phyloP scores from a whole-genome alignment of 495 filamentous ascomycete genomes.

The Aspergillus ellipticus region DNA sequence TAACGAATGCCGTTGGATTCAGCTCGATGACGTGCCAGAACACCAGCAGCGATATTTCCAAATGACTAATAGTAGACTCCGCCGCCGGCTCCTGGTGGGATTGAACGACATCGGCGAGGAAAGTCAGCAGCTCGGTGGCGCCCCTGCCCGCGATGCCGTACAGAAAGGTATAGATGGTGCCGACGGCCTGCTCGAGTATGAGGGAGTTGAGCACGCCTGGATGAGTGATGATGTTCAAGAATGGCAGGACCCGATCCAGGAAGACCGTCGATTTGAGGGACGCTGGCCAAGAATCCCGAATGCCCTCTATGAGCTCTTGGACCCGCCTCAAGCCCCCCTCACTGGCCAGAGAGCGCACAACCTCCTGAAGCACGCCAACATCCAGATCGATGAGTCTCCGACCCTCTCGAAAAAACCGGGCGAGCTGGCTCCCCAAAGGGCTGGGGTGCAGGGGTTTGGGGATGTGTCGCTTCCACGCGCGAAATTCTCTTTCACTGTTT shows the following conservation, averaged over 20 bases:
- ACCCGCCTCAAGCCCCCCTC: conserved; percentile 27
- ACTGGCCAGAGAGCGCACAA: conserved; percentile 23
- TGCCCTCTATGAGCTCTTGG: conserved; percentile 22
- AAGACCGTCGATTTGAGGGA: conserved; percentile 26
- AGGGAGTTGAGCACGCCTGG: conserved; percentile 49
- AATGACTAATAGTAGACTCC: conserved; percentile 2
- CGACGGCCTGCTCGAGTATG: conserved; percentile 51
- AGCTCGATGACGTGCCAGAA: conserved; percentile 27
- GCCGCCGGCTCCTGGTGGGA: background rate
- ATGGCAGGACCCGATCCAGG: conserved; percentile 41
- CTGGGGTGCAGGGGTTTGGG: background rate
- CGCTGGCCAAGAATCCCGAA: conserved; percentile 17
- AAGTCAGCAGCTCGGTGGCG: conserved; percentile 38
- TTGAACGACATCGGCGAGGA: conserved; percentile 24
- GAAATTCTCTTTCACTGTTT: background rate
- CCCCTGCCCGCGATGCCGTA: conserved; percentile 48
- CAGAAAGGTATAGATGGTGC: conserved; percentile 55
- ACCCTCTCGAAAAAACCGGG: conserved; percentile 4
- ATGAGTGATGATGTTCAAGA: conserved; percentile 50
- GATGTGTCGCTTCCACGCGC: conserved; percentile 12
- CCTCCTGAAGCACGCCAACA: conserved; percentile 22
- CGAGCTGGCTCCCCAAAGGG: conserved; percentile 7
- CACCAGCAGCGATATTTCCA: conserved; percentile 20
- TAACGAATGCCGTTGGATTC: conserved; percentile 29
- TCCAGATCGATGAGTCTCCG: conserved; percentile 23